These are phyloP conservation scores for Phytopythium boreale DNA, from an alignment of 352 stramenopile genomes.

Conservation along the genomic window DNA sequence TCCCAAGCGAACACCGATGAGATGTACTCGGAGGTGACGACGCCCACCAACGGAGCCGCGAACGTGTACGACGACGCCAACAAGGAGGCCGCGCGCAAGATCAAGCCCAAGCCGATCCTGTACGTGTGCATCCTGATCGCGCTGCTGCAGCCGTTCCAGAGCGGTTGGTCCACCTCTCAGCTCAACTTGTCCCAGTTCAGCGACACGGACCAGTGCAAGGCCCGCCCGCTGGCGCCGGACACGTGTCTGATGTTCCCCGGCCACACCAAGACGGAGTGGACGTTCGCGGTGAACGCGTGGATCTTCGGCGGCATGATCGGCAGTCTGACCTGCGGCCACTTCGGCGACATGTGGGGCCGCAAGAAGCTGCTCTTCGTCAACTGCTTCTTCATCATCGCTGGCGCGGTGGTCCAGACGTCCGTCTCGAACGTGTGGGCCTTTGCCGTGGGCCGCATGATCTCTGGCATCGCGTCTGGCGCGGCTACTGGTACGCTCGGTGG, in stretches of 20 bases:
- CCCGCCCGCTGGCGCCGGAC: slow-evolving; percentile 9
- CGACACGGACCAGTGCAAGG: slow-evolving; percentile 37
- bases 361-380: slow-evolving; percentile 21
- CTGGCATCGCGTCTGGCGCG: slow-evolving; percentile 30
- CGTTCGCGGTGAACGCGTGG: slow-evolving; percentile 31
- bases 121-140: slow-evolving; percentile 36
- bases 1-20: slow-evolving; percentile 18
- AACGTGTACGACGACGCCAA: slow-evolving; percentile 15
- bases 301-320: slow-evolving; percentile 54
- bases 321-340: slow-evolving; percentile 29
- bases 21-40: slow-evolving; percentile 18
- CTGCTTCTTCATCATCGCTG: background rate
- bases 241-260: slow-evolving; percentile 16
- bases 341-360: slow-evolving; percentile 14
- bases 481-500: slow-evolving; percentile 20
- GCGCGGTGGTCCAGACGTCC: background rate
- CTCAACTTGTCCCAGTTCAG: slow-evolving; percentile 45
- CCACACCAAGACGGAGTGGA: slow-evolving; percentile 5
- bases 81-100: slow-evolving; percentile 15
- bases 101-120: slow-evolving; percentile 29
- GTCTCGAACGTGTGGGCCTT: background rate
- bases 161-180: slow-evolving; percentile 50
- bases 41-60: background rate
- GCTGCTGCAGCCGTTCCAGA: slow-evolving; percentile 38
- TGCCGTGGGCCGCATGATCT: background rate